These are phyloP conservation scores for Fusarium sp. DNA, from an alignment of 2,329 filamentous ascomycete species.

Conservation along the genomic window DNA sequence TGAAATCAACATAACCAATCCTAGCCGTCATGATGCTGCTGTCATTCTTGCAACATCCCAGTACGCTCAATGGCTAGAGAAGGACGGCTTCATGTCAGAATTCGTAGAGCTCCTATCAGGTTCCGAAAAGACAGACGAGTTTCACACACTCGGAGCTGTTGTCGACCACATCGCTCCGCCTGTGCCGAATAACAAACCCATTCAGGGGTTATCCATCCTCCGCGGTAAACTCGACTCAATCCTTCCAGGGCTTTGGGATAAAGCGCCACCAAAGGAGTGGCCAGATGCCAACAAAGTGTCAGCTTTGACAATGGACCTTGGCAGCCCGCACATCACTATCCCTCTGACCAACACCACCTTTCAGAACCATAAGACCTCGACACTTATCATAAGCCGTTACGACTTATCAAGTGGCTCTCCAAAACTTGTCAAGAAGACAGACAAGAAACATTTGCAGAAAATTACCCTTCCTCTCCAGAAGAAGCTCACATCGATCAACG, in stretches of 20 bases:
- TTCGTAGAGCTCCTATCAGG: slow-evolving; percentile 64
- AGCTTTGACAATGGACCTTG: slow-evolving; percentile 59
- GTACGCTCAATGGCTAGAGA: slow-evolving; percentile 63
- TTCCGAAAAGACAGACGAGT: slow-evolving; percentile 52
- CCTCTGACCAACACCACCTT: slow-evolving; percentile 85
- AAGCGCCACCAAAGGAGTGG: slow-evolving; percentile 43
- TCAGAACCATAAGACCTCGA: slow-evolving; percentile 74
- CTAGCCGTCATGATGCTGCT: slow-evolving; percentile 56
- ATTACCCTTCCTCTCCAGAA: slow-evolving; percentile 48
- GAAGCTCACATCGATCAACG: slow-evolving; percentile 38
- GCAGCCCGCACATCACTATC: slow-evolving; percentile 61
- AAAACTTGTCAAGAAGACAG: slow-evolving; percentile 46
- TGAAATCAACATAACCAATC: slow-evolving; percentile 48
- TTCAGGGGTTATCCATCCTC: slow-evolving; percentile 66
- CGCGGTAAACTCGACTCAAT: slow-evolving; percentile 57
- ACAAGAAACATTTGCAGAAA: slow-evolving; percentile 57
- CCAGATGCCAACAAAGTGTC: slow-evolving; percentile 55
- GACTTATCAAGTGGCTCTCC: slow-evolving; percentile 42
- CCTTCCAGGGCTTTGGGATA: slow-evolving; percentile 62
- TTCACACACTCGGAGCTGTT: slow-evolving; percentile 67
- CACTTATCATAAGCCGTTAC: slow-evolving; percentile 61
- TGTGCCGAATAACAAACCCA: slow-evolving; percentile 48
- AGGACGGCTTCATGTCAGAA: slow-evolving; percentile 57
- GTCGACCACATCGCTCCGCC: slow-evolving; percentile 66
- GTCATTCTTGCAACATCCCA: slow-evolving; percentile 65